Evolutionary conservation across 139 green algal genomes (phyloP), one percentile per base, ranked within the genome.

Genomic region (Coelastrella sp.): DNA sequence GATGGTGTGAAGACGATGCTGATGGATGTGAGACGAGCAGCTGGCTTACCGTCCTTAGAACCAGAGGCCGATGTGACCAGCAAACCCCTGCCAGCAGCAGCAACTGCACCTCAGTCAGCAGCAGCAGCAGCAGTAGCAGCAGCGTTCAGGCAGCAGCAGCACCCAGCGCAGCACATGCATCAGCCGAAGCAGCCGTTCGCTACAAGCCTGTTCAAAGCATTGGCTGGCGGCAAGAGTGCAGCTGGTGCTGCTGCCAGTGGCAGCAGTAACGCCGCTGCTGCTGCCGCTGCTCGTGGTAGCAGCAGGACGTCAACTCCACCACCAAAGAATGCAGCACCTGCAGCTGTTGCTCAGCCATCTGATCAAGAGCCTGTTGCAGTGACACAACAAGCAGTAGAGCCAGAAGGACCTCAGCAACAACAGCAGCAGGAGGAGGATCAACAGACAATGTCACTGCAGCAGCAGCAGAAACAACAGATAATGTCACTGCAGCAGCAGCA

Each of bases 131-230:
- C 62, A 40, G 45, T 30, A 32, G 72, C 71, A 79, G 71, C 72
- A 67, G 45, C 50, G 34, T 30, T 27, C 27, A 53, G 66, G 72
- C 71, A 79, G 45, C 71, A 79, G 43, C 71, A 45, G 45, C 43
- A 32, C 27, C 71, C 63, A 30, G 13, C 8, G 72, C 51, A 79
- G 72, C 72, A 64, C 45, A 45, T 66, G 45, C 72, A 64, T 34
- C 72, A 64, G 72, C 45, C 27, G 27, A 51, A 64, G 72, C 43
- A 45, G 11, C 66, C 66, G 35, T 32, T 80, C 45, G 48, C 34
- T n/a, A 74, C 66, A 25, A 74, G 66, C 9, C 15, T 80, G 0
- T 37, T 53, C 30, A 67, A 48, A 32, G 43, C 72, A 0, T 48
- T 80, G 25, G 72, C 72, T 50, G 72, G 66, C 0, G 72, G 43